phyloP scores from a whole-genome alignment of 1,139 yeast genomes.

The Kodamaea anthophila region DNA sequence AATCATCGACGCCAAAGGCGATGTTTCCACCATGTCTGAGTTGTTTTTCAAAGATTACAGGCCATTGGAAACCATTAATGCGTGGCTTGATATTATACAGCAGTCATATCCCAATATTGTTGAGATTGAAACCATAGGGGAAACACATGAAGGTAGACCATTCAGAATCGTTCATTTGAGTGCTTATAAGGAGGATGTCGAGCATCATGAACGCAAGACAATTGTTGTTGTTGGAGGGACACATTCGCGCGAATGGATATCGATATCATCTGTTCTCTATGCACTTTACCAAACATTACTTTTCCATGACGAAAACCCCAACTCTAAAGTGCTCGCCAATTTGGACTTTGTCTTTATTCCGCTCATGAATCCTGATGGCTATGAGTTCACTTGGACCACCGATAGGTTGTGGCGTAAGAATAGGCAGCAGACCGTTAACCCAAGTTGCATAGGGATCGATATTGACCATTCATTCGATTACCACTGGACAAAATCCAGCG shows the following conservation, averaged over 20 bases:
- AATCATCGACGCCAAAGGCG: slow-evolving; percentile 12
- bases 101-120: slow-evolving; percentile 56
- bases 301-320: slow-evolving; percentile 40
- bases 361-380: slow-evolving; percentile 87
- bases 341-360: slow-evolving; percentile 77
- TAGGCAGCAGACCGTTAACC: slow-evolving; percentile 65
- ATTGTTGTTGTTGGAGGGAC: slow-evolving; percentile 78
- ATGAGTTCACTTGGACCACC: slow-evolving; percentile 69
- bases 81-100: slow-evolving; percentile 62
- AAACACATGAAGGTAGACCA: slow-evolving; percentile 67
- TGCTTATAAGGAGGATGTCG: slow-evolving; percentile 34
- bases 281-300: slow-evolving; percentile 50
- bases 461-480: slow-evolving; percentile 79
- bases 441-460: slow-evolving; percentile 75
- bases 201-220: slow-evolving; percentile 52
- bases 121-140: slow-evolving; percentile 60
- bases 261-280: slow-evolving; percentile 65
- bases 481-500: slow-evolving; percentile 62
- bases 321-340: slow-evolving; percentile 23
- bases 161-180: slow-evolving; percentile 61
- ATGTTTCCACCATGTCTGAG: slow-evolving; percentile 20
- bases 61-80: slow-evolving; percentile 59
- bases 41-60: slow-evolving; percentile 68
- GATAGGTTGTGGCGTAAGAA: slow-evolving; percentile 89
- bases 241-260: slow-evolving; percentile 90